phyloP scores from a whole-genome alignment of 805 yeast species.

The Suhomyces vadensis region DNA sequence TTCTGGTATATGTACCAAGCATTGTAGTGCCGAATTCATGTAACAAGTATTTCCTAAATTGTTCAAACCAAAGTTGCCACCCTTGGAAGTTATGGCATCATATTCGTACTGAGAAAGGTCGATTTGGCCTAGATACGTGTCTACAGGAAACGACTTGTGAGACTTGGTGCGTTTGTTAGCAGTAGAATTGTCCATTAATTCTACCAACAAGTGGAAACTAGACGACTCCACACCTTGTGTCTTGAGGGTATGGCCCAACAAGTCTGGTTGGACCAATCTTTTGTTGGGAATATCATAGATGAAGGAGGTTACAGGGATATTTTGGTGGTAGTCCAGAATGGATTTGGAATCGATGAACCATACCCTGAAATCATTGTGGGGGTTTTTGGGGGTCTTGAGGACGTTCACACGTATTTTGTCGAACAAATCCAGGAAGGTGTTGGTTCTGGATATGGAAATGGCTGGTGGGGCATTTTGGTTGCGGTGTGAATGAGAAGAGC shows the following conservation, averaged over 20 bases:
- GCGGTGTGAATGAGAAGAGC: conserved; percentile 3
- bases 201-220: conserved; percentile 9
- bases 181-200: conserved; percentile 1
- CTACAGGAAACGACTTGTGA: conserved; percentile 5
- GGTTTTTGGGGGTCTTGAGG: conserved; percentile 19
- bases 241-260: conserved; percentile 25
- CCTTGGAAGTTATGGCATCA: conserved; percentile 14
- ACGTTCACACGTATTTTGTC: conserved; percentile 25
- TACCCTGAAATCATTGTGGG: conserved; percentile 26
- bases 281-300: conserved; percentile 31
- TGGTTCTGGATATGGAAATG: conserved; percentile 31
- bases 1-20: conserved; percentile 84
- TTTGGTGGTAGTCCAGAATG: conserved; percentile 22
- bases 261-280: conserved; percentile 26
- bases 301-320: conserved; percentile 28
- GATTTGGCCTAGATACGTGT: conserved; percentile 6
- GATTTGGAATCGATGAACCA: conserved; percentile 37
- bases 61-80: conserved; percentile 57
- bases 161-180: background rate
- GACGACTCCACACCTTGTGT: conserved; percentile 26
- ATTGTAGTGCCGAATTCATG: conserved; percentile 93
- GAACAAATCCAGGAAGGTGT: conserved; percentile 35
- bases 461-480: conserved; percentile 10
- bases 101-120: conserved; percentile 16
- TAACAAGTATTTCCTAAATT: conserved; percentile 91